Evolutionary conservation across 108 stramenopile genomes (phyloP).

Genomic region (Conticribra weissflogii): DNA sequence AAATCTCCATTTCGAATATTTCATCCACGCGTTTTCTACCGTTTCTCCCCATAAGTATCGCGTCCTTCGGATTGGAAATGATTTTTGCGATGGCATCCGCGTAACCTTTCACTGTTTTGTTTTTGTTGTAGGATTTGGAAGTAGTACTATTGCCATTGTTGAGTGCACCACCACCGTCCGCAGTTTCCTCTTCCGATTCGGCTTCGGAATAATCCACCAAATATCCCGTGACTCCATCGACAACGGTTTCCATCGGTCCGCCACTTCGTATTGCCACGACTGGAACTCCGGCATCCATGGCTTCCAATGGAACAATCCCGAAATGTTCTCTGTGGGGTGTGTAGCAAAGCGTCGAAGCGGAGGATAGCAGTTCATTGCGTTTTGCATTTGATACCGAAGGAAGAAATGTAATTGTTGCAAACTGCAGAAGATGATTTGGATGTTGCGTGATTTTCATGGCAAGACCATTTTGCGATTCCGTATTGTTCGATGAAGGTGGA

Average conservation of each 20-base stretch:
- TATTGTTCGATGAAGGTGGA: conserved; percentile 25
- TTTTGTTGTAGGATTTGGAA: too few relatives aligned
- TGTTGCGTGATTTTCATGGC: not conserved
- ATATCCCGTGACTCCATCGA: conserved; percentile 88
- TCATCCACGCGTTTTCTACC: conserved; percentile 67
- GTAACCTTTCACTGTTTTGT: conserved; percentile 72
- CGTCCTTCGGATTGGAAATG: conserved; percentile 46
- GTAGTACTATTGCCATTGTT: conserved; percentile 7
- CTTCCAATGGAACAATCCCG: conserved; percentile 99
- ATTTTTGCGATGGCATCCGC: conserved; percentile 66
- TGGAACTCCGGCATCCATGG: conserved; percentile 92
- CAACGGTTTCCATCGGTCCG: conserved; percentile 94
- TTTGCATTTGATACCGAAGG: conserved; percentile 81
- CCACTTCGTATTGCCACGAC: conserved; percentile 86
- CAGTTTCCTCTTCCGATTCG: not conserved
- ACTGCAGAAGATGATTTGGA: not conserved
- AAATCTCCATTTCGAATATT: conserved; percentile 69
- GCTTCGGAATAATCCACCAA: conserved; percentile 57
- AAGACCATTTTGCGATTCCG: not conserved
- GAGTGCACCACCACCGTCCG: not conserved
- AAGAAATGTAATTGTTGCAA: conserved; percentile 61
- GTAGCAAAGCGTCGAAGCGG: conserved; percentile 86
- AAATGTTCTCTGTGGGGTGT: conserved; percentile 98
- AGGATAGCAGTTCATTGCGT: conserved; percentile 67
- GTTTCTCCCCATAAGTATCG: conserved; percentile 63